Base-by-base conservation (phyloP, 495 filamentous ascomycete genomes). In the Penicillium manginii region DNA sequence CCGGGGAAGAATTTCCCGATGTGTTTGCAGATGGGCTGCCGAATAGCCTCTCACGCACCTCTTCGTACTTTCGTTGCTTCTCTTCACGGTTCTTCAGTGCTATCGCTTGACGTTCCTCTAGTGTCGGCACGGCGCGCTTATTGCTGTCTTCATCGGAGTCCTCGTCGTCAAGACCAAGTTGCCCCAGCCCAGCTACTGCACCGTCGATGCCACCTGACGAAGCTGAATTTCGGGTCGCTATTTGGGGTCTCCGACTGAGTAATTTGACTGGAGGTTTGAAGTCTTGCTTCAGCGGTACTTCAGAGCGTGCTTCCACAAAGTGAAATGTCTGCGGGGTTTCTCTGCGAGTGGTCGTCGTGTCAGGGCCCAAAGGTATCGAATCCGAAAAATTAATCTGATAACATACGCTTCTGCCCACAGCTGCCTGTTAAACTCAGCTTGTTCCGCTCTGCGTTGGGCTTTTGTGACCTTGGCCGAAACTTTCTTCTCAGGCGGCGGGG, bases 401-500 rank as follows among this genome's bases (percentile, higher is more conserved):
- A 80, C 85, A 55, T 86, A 94, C 87, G 93, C 93, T 73, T 91
- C 85, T 55, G 92, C 85, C 93, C 93, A 97, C 52, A 97, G 70
- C 73, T 90, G 86, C 60, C 85, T 86, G 67, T 96, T 93, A 51
- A 85, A 84, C 64, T 96, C 90, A 29, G 82, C 84, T 64, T 97
- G 93, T 69, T 89, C 84, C 4, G 90, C 91, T 55, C 88, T 78
- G 29, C 89, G 86, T 72, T 97, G 88, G 21, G 88, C 86, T 71
- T 88, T 90, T 59, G 87, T 85, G 55, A 89, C 58, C 69, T 83
- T 83, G 63, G 79, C 76, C 14, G 77, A 78, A 52, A 76, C 68
- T 62, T 81, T 81, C 64, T 79, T 80, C 55, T 75, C 75, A 43
- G 72, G 35, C 17, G 71, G 68, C 57, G 70, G 68, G 64, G 71